phyloP scores from a whole-genome alignment of 164 flowering plant genomes.

The Annona squamosa region DNA sequence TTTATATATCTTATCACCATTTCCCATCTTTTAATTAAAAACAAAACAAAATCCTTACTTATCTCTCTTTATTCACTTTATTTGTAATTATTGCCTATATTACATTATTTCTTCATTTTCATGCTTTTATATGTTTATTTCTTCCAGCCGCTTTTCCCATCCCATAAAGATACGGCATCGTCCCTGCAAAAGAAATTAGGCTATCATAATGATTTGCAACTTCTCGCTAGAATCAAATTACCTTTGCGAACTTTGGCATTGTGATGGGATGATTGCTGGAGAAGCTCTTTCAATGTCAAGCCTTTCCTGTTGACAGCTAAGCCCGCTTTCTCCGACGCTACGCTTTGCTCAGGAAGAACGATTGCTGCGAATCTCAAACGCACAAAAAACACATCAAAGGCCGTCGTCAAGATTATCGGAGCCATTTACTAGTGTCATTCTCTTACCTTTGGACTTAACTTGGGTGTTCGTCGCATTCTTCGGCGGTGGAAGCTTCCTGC shows the following conservation, averaged over 20 bases:
- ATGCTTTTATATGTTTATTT: too few relatives aligned
- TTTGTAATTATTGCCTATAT: too few relatives aligned
- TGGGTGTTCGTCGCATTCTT: conserved; percentile 77
- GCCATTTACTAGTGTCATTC: neutral
- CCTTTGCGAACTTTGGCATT: conserved; percentile 83
- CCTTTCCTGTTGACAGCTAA: conserved; percentile 76
- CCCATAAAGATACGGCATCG: too few relatives aligned
- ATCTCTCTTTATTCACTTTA: too few relatives aligned
- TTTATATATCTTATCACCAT: too few relatives aligned
- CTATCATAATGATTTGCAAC: too few relatives aligned
- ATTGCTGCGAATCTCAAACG: conserved; percentile 45
- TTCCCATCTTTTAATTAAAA: too few relatives aligned
- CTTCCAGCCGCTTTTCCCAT: too few relatives aligned
- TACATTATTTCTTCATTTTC: too few relatives aligned
- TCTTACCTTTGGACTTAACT: conserved; percentile 70
- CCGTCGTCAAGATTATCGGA: neutral
- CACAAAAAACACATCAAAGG: neutral
- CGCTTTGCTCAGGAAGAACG: conserved; percentile 85
- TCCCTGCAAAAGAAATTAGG: too few relatives aligned
- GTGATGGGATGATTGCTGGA: conserved; percentile 89
- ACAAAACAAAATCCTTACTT: too few relatives aligned
- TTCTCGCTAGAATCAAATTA: conserved; percentile 8
- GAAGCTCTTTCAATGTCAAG: conserved; percentile 86
- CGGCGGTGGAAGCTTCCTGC: conserved; percentile 84
- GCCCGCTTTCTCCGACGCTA: conserved; percentile 74